Base-by-base conservation (phyloP, 192 early-diverging fungal species). In the Coemansia umbellata region DNA sequence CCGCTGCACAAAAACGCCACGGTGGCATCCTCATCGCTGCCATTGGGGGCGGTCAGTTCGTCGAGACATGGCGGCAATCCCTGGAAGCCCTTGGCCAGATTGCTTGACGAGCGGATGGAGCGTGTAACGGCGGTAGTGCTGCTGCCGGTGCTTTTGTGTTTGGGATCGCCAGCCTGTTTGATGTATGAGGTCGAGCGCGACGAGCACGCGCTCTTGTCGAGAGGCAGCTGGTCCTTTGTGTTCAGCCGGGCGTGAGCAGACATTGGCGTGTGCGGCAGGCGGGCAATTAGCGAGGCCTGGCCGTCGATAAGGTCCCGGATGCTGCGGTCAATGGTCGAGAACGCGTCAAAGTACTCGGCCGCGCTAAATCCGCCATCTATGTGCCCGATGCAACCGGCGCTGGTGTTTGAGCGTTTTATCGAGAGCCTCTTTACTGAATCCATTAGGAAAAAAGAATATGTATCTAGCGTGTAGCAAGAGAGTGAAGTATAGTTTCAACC, bases 1-100 rank as follows among this genome's bases (percentile, higher is more conserved):
- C 58, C 54, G 54, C 63, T 62, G 37, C 70, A 73, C 47, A 73
- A 55, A 66, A 73, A 73, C 9, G 59, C 58, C 31, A 66, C 63
- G 5, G 51, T 55, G 2, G 70, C 70, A 5, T 60, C 54, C 22
- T 73, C 70, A 21, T 73, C 63, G 42, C 28, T 47, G 32, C 43
- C 51, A 9, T 62, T 58, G 21, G 11, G 14, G 22, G 33, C 49
- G 43, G 23, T 26, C 0, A 31, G 2, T 9, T n/a, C 27, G 28
- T 54, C 51, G 5, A 53, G 47, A 7, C 50, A 24, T 1, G 55
- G 50, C 33, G 55, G 63, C 41, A 50, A 15, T 2, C 15, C 11
- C 26, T 26, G 31, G 19, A 40, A 39, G 0, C 31, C 50, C 19
- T 37, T 50, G 27, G 18, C 11, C 3, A 27, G 22, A 28, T 11